Evolutionary conservation across 345 rosid species (phyloP).

Genomic region (Diplotaxis tenuifolia): DNA sequence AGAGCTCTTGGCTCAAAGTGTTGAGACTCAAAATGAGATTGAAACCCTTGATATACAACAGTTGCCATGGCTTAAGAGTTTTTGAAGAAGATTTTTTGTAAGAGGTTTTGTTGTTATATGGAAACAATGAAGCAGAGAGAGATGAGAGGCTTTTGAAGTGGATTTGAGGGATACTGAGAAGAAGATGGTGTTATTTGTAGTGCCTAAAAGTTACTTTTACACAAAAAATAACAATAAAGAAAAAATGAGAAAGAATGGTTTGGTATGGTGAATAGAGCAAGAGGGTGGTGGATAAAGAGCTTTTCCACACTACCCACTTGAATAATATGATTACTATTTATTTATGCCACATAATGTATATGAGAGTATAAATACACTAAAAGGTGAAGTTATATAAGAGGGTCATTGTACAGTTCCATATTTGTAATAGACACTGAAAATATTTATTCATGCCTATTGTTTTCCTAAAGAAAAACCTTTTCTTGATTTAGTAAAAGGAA

Average conservation of each 20-base stretch:
- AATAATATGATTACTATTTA: conserved; percentile 15
- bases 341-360: conserved; percentile 32
- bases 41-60: conserved; percentile 55
- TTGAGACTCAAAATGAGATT: conserved; percentile 58
- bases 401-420: conserved; percentile 20
- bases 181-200: conserved; percentile 36
- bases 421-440: not conserved
- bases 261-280: conserved; percentile 27
- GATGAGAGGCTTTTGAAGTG: conserved; percentile 25
- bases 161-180: conserved; percentile 41
- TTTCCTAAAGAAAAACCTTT: not conserved
- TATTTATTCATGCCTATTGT: conserved; percentile 1
- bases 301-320: conserved; percentile 40
- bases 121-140: conserved; percentile 15
- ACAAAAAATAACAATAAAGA: not conserved
- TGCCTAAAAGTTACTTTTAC: conserved; percentile 32
- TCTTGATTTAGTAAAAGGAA: not conserved
- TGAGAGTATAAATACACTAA: not conserved
- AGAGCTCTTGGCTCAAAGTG: conserved; percentile 53
- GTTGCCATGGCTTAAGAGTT: conserved; percentile 53
- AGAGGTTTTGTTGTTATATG: conserved; percentile 7
- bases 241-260: conserved; percentile 17
- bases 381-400: conserved; percentile 31
- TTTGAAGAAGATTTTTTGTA: not conserved
- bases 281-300: conserved; percentile 33